phyloP scores from a whole-genome alignment of 1,284 basidiomycete species.

The Heterobasidion irregulare region DNA sequence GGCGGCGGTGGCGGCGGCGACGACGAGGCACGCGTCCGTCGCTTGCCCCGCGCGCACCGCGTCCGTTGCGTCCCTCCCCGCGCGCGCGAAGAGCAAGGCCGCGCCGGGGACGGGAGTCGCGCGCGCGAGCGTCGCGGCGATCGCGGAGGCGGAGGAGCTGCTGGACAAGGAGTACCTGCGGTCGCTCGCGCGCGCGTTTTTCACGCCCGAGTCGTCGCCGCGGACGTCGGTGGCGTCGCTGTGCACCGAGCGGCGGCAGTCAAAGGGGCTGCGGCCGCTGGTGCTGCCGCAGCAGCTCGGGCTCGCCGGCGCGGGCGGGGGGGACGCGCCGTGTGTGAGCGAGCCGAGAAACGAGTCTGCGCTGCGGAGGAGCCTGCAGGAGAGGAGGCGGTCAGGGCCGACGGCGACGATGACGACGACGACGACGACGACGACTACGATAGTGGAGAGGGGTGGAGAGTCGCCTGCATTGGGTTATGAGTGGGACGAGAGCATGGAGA shows the following conservation, averaged over 20 bases:
- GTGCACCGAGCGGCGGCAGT: background rate
- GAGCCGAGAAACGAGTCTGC: background rate
- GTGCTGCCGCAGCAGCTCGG: constrained; percentile 1
- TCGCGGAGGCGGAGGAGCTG: background rate
- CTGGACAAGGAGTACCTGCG: background rate
- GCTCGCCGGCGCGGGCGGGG: background rate
- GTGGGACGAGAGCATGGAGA: background rate
- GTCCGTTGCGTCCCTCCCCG: background rate
- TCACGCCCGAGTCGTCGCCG: background rate
- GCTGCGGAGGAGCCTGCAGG: background rate
- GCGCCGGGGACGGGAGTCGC: background rate
- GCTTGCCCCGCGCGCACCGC: background rate
- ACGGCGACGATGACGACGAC: too few relatives aligned
- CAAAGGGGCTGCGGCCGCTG: background rate
- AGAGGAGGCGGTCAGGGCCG: background rate
- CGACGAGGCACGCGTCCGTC: too few relatives aligned
- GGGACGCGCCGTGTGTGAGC: too few relatives aligned
- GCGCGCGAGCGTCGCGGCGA: background rate
- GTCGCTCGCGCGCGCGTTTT: background rate
- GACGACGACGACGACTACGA: background rate
- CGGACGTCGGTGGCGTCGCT: background rate
- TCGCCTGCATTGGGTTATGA: background rate
- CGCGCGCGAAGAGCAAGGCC: background rate
- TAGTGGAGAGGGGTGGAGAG: background rate
- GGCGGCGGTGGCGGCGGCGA: too few relatives aligned